Conservation (phyloP, 495 filamentous ascomycete genomes). For the Daldinia decipiens region DNA sequence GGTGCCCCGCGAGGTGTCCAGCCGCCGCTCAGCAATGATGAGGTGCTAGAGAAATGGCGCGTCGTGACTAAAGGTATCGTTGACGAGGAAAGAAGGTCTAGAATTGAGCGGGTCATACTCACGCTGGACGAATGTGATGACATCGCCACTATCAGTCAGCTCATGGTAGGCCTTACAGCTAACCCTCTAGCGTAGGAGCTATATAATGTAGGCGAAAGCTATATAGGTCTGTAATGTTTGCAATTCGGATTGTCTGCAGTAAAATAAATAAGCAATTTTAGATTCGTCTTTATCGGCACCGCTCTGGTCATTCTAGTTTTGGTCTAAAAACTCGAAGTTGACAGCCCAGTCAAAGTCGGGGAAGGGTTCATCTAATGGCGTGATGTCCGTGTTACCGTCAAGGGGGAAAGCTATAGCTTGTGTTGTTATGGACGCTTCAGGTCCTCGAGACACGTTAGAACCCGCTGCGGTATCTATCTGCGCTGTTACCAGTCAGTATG, state of each 20-base stretch:
- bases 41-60: not conserved
- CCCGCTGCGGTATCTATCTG: not conserved
- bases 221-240: not conserved
- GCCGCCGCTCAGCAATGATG: not conserved
- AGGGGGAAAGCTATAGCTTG: not conserved
- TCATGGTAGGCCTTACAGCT: not conserved
- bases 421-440: not conserved
- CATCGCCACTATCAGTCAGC: not conserved
- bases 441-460: not conserved
- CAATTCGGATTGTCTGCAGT: not conserved
- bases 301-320: not conserved
- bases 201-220: not conserved
- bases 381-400: not conserved
- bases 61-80: not conserved
- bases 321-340: not conserved
- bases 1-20: not conserved
- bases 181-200: not conserved
- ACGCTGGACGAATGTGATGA: not conserved
- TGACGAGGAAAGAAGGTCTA: not conserved
- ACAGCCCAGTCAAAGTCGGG: constrained; percentile 6
- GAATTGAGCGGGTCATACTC: not conserved
- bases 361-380: not conserved
- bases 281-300: too few relatives aligned
- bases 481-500: not conserved
- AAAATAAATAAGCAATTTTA: not conserved